Evolutionary conservation across 768 basidiomycete species (phyloP).

Genomic region (Termitomyces heimii): DNA sequence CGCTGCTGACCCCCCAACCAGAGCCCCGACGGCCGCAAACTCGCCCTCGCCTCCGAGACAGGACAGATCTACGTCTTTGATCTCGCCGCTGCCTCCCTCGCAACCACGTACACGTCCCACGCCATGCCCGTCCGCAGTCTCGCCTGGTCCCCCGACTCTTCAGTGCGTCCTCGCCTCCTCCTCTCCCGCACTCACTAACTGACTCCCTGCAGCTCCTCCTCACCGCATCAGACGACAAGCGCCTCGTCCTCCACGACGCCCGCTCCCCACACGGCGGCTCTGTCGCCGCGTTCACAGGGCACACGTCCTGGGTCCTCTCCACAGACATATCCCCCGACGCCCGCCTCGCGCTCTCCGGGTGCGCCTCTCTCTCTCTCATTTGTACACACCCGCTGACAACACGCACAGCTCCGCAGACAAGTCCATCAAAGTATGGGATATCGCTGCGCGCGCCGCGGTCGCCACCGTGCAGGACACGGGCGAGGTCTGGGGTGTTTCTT

Average conservation of each 20-base stretch:
- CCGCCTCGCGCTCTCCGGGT: constrained; percentile 79
- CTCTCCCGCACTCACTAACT: background rate
- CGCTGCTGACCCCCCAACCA: constrained; percentile 29
- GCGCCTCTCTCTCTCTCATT: constrained; percentile 11
- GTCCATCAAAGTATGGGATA: constrained; percentile 84
- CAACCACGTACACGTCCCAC: constrained; percentile 76
- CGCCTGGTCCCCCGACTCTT: constrained; percentile 87
- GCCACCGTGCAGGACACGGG: constrained; percentile 74
- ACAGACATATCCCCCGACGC: constrained; percentile 80
- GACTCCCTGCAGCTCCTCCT: constrained; percentile 58
- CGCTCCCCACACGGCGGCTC: constrained; percentile 72
- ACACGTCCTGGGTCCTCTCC: constrained; percentile 88
- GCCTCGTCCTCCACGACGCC: constrained; percentile 86
- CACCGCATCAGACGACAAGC: constrained; percentile 90
- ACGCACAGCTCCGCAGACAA: constrained; percentile 73
- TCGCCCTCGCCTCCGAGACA: constrained; percentile 79
- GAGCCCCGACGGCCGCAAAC: constrained; percentile 83
- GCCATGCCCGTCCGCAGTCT: constrained; percentile 86
- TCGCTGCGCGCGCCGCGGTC: constrained; percentile 65
- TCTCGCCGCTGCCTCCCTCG: constrained; percentile 57
- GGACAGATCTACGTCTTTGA: constrained; percentile 91
- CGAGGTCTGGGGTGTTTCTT: constrained; percentile 82
- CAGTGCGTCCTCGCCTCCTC: constrained; percentile 42
- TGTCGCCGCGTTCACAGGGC: constrained; percentile 82
- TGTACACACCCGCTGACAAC: background rate